Base-by-base conservation (phyloP, 169 alveolate genomes). In the Eimeria sp. region DNA sequence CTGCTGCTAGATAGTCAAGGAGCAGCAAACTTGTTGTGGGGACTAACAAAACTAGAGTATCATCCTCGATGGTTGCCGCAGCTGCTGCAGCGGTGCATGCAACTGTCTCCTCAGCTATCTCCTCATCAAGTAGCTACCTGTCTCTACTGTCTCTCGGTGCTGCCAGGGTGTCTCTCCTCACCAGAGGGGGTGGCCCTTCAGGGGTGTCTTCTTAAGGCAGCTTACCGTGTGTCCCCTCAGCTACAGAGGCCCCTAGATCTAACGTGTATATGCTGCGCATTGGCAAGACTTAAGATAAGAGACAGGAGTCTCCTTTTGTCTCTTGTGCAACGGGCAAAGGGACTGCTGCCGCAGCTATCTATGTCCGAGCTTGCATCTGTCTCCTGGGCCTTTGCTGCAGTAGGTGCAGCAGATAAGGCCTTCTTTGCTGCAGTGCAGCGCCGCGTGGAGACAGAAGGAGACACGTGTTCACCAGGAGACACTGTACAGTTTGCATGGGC, bases 11-110 rank as follows among this genome's bases (percentile, higher is more conserved):
- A 51, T 80, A 16, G n/a, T 30, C 90, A 45, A 67, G 96, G 96
- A 30, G 89, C 49, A 40, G 67, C 87, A 18, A 70, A 51, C 34
- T n/a, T 94, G 63, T 34, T 94, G 70, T 94, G 96, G 96, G 96
- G 95, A 14, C 84, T 94, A 16, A 72, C 80, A 22, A 45, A 61
- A 10, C 91, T 86, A 9, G 91, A 84, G 84, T 61, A 40, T 45
- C 57, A 94, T 16, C 96, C 96, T 4, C 57, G 10, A 45, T 94
- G 96, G 96, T 95, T 94, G 89, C 96, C 96, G 47, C 57, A 43
- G 87, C 91, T 94, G 89, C 73, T 94, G 57, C n/a, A 6, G 65
- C 95, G 73, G 14, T 86, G 89, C 72, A 20, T 78, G 65, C 63
- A 82, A 4, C 88, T 34, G 54, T 58, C 63, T 49, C 84, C 83